These are phyloP conservation scores for Cladophialophora bantiana DNA, from an alignment of 2,329 filamentous ascomycete genomes.

Conservation along the genomic window DNA sequence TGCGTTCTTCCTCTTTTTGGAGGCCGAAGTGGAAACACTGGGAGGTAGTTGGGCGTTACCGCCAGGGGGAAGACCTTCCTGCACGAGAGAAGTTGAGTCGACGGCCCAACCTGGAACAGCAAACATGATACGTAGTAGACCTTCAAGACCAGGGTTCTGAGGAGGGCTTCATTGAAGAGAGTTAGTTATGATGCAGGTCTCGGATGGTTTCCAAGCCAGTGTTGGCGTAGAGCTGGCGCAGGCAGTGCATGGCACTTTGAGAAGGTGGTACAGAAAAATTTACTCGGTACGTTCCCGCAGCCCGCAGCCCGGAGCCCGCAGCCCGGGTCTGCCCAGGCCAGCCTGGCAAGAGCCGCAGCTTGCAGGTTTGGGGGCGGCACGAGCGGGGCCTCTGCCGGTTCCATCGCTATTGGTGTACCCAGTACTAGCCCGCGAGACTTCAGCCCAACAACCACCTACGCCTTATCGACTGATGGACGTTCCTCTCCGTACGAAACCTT, in stretches of 20 bases:
- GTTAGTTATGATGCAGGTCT: conserved; percentile 29
- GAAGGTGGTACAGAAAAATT: not conserved
- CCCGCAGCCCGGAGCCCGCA: not conserved
- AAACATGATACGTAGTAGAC: conserved; percentile 66
- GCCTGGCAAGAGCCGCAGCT: conserved; percentile 10
- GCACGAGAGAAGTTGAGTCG: conserved; percentile 49
- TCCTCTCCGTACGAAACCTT: not conserved
- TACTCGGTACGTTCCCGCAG: not conserved
- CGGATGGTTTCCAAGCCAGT: conserved; percentile 11
- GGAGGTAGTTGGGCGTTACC: conserved; percentile 41
- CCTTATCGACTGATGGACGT: not conserved
- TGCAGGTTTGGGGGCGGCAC: conserved; percentile 5
- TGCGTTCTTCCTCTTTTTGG: conserved; percentile 60
- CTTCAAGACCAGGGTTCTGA: conserved; percentile 12
- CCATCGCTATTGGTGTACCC: not conserved
- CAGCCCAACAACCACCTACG: not conserved
- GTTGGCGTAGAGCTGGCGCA: not conserved
- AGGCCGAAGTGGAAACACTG: conserved; percentile 35
- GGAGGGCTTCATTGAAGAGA: conserved; percentile 15
- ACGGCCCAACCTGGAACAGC: conserved; percentile 93
- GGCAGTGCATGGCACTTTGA: not conserved
- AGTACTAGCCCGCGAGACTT: not conserved
- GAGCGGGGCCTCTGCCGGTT: not conserved
- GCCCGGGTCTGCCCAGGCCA: not conserved
- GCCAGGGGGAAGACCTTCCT: conserved; percentile 41